Base-by-base conservation (phyloP, 78 protist genomes). In the Cyanophora paradoxa region DNA sequence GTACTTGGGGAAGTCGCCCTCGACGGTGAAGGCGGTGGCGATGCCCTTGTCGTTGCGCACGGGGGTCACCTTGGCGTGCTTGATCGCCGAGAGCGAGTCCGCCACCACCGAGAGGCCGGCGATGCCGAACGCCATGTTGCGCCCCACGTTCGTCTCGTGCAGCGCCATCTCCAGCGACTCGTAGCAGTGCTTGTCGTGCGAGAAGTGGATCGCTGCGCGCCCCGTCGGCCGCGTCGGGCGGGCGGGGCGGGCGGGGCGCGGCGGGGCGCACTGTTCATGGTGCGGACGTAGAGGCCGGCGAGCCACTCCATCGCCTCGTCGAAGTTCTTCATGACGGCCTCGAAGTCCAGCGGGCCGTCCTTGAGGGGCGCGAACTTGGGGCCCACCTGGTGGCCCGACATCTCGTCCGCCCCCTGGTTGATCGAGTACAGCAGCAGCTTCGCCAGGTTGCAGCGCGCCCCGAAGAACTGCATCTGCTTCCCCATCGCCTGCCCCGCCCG, bases 1-100 rank as follows among this genome's bases (percentile, higher is more conserved):
- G 61, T 22, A 76, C 48, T 30, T 42, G 39, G 81, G 81, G 81
- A 36, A 76, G 28, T 62, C 72, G 28, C 81, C 81, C 61, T 76
- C 78, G 52, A 61, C 39, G 33, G 4, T 10, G 70, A 75, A 75
- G 42, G 7, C 79, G 31, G 70, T 61, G 70, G 50, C 14, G 54
- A 75, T 64, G 68, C 72, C 72, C 30, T 7, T 5, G 28, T 75
- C 79, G 68, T 58, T 50, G 52, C 6, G 24, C 26, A 11, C 20
- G 46, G 70, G 67, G 36, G 39, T 26, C 33, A 75, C 79, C 79
- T 75, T 75, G 41, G 70, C 79, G 79, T 75, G 42, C 69, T 75
- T 75, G 48, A 75, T 75, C 46, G 79, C 79, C 10, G 79, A 75
- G 70, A 75, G 56, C 40, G 79, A 5, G 68, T 75, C 79, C 34